phyloP scores from a whole-genome alignment of 345 rosid species.

The Populus davidiana region DNA sequence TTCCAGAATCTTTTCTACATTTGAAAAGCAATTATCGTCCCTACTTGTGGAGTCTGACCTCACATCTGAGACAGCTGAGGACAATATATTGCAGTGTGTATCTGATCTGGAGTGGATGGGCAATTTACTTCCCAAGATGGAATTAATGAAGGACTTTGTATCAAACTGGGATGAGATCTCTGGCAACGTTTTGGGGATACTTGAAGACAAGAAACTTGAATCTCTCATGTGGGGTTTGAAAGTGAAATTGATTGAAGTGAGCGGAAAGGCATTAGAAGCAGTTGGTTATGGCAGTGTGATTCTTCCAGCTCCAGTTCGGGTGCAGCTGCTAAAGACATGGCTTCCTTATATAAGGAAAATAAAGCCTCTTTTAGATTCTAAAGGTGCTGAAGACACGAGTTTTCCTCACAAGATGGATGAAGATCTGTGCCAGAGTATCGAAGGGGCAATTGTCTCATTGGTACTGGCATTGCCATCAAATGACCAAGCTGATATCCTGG shows the following conservation, averaged over 20 bases:
- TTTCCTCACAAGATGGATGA: conserved; percentile 71
- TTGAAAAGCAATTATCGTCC: conserved; percentile 48
- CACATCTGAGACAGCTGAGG: conserved; percentile 35
- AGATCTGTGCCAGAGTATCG: conserved; percentile 68
- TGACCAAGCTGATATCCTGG: conserved; percentile 79
- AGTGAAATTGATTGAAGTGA: conserved; percentile 65
- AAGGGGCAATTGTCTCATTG: conserved; percentile 70
- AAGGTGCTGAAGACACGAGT: conserved; percentile 36
- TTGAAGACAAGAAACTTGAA: conserved; percentile 58
- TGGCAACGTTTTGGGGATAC: conserved; percentile 37
- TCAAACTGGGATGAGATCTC: conserved; percentile 64
- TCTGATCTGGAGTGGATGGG: conserved; percentile 83
- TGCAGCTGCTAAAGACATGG: conserved; percentile 66
- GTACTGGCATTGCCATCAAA: conserved; percentile 75
- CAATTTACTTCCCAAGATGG: conserved; percentile 66
- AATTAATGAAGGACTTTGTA: conserved; percentile 77
- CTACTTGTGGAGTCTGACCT: conserved; percentile 40
- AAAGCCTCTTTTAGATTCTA: conserved; percentile 65
- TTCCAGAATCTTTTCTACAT: conserved; percentile 44
- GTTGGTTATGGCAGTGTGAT: conserved; percentile 88
- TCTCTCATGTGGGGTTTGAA: conserved; percentile 63
- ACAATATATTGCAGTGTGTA: conserved; percentile 34
- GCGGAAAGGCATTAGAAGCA: conserved; percentile 82
- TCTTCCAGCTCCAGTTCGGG: conserved; percentile 50
- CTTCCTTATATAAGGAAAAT: conserved; percentile 76